Evolutionary conservation across 2,329 filamentous ascomycete genomes (phyloP).

Genomic region (Colletotrichum falcatum): DNA sequence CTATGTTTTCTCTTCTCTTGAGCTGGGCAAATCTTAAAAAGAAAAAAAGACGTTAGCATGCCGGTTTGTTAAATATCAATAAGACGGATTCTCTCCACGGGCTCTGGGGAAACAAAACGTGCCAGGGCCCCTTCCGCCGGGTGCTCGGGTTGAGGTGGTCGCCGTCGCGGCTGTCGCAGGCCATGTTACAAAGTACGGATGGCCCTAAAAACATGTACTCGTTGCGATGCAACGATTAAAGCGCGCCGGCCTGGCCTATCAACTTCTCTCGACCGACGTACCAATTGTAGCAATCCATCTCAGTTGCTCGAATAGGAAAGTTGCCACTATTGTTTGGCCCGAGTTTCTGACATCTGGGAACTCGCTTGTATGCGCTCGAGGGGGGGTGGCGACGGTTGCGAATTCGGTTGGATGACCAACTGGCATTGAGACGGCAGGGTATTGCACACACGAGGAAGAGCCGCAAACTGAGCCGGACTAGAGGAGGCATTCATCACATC

Average conservation of each 20-base stretch:
- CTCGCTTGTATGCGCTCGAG: background rate
- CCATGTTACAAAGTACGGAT: constrained; percentile 19
- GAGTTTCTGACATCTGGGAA: background rate
- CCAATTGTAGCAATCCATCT: background rate
- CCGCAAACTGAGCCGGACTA: background rate
- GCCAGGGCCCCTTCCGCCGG: constrained; percentile 12
- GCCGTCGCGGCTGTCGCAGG: constrained; percentile 5
- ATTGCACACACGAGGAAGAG: background rate
- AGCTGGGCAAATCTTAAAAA: background rate
- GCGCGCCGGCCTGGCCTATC: background rate
- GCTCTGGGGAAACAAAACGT: background rate
- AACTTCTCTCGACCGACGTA: background rate
- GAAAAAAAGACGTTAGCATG: constrained; percentile 1
- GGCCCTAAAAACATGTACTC: background rate
- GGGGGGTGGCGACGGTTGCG: background rate
- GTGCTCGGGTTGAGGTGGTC: constrained; percentile 5
- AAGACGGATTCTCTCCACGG: background rate
- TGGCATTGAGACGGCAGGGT: constrained; percentile 8
- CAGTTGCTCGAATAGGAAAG: background rate
- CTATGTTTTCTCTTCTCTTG: background rate
- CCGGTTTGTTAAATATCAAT: background rate
- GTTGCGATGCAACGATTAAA: background rate
- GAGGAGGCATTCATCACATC: background rate
- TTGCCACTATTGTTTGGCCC: background rate
- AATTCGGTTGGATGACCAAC: background rate